Evolutionary conservation across 1,284 basidiomycete genomes (phyloP), one percentile per base, ranked within the genome.

Genomic region (Cutaneotrichosporon sp.): DNA sequence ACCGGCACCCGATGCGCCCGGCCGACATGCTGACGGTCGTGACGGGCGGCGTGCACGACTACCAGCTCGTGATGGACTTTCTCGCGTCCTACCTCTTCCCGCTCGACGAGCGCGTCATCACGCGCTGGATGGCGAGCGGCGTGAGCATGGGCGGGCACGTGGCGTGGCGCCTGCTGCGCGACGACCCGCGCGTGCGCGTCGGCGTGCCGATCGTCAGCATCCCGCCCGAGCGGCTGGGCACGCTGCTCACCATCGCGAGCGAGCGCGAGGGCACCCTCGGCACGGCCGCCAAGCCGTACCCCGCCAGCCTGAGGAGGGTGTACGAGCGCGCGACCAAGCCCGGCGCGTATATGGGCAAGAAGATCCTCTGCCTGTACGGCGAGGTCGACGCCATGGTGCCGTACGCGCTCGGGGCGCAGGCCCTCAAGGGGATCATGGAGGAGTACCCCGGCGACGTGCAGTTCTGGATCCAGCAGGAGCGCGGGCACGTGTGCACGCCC

Each of bases 31-130:
- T 49, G 7, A 51, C 59, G 2, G 47, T 46, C 31, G 59, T 60
- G 22, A 27, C 77, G 16, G 76, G 91, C 3, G 89, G 89, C 0
- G 86, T 87, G 1, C 79, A 82, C 51, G 92, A 94, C 69, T 84
- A 91, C 8, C 87, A 87, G 0, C 88, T 87, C 77, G 73, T 94
- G 54, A 87, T 92, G 66, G 89, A 92, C 74, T 87, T 89, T 69
- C 81, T 93, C 3, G 85, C 88, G 0, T 72, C 85, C 4, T 88
- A 87, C 72, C 75, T 94, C 20, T 93, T 87, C 70, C 90, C 90
- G 0, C 72, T 80, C n/a, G 85, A 80, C 14, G 86, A 91, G 65
- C 81, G 85, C 2, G 74, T 70, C 6, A 83, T 93, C 36, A 81
- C 78, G 9, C 81, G 85, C 58, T 93, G 87, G 86, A 85, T 85